These are phyloP conservation scores for Tillandsia fasciculata DNA, from an alignment of 176 grass and related monocot genomes.

Conservation along the genomic window DNA sequence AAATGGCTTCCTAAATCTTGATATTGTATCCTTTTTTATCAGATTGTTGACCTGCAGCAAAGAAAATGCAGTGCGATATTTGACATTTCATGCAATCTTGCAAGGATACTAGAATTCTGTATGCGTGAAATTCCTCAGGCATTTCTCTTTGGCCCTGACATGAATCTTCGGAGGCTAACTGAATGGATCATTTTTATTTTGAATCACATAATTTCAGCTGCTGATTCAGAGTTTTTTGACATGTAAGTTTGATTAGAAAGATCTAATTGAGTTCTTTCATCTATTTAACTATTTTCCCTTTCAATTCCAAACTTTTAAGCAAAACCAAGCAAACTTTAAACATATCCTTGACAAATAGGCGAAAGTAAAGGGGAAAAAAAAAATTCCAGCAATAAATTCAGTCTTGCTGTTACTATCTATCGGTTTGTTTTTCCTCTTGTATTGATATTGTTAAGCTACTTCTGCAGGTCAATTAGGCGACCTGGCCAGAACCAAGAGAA, in stretches of 20 bases:
- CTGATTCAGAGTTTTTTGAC: constrained; percentile 80
- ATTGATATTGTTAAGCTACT: constrained; percentile 10
- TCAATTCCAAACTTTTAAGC: not conserved
- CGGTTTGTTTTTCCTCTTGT: constrained; percentile 6
- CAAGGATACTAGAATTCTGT: constrained; percentile 73
- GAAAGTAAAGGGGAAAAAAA: not conserved
- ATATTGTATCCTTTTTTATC: constrained; percentile 20
- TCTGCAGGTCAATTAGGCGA: constrained; percentile 50
- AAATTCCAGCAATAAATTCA: not conserved
- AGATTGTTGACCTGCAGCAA: constrained; percentile 74
- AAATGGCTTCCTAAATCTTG: constrained; percentile 3
- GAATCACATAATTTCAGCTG: constrained; percentile 75
- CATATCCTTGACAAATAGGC: not conserved
- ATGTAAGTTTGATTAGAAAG: constrained; percentile 46
- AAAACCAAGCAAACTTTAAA: not conserved
- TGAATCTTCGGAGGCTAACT: constrained; percentile 74
- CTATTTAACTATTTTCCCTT: not conserved
- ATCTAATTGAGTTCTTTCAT: constrained; percentile 9
- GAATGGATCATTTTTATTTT: constrained; percentile 81
- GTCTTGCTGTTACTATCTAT: not conserved
- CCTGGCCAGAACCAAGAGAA: constrained; percentile 59
- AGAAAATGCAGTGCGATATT: constrained; percentile 84
- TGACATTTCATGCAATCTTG: constrained; percentile 75
- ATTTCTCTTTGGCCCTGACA: constrained; percentile 64
- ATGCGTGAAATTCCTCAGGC: constrained; percentile 62